Base-by-base conservation (phyloP, 768 basidiomycete genomes). In the Leccinum aurantiacum region DNA sequence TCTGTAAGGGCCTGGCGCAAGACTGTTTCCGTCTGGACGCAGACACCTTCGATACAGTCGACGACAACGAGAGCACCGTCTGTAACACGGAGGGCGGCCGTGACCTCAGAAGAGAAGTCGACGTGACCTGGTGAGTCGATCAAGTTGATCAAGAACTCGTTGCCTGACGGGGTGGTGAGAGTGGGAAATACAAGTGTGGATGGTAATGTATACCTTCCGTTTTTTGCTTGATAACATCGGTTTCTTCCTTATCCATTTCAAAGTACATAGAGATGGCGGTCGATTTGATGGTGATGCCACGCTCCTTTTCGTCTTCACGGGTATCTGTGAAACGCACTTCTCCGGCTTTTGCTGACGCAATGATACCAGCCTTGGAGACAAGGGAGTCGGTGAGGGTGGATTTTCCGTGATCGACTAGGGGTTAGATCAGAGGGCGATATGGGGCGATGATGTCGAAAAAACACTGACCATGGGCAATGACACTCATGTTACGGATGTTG, bases 251-350 rank as follows among this genome's bases (percentile, higher is more conserved):
- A 74, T 83, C 77, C 71, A 99, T 84, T 80, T 94, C 88, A 75
- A 99, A 99, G 80, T 98, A 98, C 96, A 98, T 98, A 60, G 96
- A 97, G 75, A 99, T 97, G 70, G 95, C 97, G 33, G 96, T 98
- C 49, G 95, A 98, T 81, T 99, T 99, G 80, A 99, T 98, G 56
- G 97, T 98, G 72, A 99, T 98, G 82, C 97, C 97, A 78, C 96
- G 95, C 76, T 98, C 96, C 75, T 96, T 98, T 83, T 99, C 97
- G 74, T 99, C 97, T 10, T 90, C 86, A 81, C 96, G 84, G 60
- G 97, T 98, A 77, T 98, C 95, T 58, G 93, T 98, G 76, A 95
- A 98, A 61, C 96, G 93, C 85, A 92, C 83, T 60, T 97, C 94
- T 74, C 97, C 97, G 61, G 97, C 93, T 76, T 97, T 96, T 71